Conservation (phyloP, 1,284 basidiomycete genomes). For the Pterulicium gracile region DNA sequence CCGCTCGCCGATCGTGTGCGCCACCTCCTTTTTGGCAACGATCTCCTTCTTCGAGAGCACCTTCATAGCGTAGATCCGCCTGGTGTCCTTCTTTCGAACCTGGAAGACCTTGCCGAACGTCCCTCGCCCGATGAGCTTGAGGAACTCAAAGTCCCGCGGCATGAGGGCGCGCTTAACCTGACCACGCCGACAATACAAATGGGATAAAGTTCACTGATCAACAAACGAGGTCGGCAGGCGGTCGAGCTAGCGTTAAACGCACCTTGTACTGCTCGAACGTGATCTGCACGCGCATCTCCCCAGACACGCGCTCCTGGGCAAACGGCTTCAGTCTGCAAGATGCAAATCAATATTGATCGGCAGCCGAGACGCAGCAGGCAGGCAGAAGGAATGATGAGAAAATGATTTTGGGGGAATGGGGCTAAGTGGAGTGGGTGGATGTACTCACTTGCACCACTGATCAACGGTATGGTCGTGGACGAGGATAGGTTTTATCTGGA, state of each 20-base stretch:
- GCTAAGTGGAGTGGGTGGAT: conserved; percentile 16
- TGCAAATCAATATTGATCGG: conserved; percentile 8
- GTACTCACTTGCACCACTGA: conserved; percentile 94
- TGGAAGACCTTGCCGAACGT: conserved; percentile 99
- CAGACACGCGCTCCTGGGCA: conserved; percentile 75
- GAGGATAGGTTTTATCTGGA: conserved; percentile 86
- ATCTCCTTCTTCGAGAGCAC: conserved; percentile 98
- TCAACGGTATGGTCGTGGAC: conserved; percentile 91
- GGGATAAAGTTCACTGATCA: conserved; percentile 12
- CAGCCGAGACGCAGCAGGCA: conserved; percentile 4
- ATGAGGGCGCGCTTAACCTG: conserved; percentile 77
- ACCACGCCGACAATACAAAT: conserved; percentile 9
- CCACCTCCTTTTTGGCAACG: conserved; percentile 97
- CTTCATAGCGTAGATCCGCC: conserved; percentile 99
- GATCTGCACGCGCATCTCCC: conserved; percentile 92
- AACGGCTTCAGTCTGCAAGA: conserved; percentile 58
- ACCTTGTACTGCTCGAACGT: conserved; percentile 89
- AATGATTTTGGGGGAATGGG: conserved; percentile 2
- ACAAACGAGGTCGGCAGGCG: conserved; percentile 13
- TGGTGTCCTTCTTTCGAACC: conserved; percentile 95
- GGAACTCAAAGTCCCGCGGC: conserved; percentile 94
- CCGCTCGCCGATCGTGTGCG: conserved; percentile 98
- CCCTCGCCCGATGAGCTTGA: conserved; percentile 96
- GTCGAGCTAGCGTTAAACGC: conserved; percentile 23
- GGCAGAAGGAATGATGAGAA: neutral